Base-by-base conservation (phyloP, 495 filamentous ascomycete species). In the Amniculicola lignicola region DNA sequence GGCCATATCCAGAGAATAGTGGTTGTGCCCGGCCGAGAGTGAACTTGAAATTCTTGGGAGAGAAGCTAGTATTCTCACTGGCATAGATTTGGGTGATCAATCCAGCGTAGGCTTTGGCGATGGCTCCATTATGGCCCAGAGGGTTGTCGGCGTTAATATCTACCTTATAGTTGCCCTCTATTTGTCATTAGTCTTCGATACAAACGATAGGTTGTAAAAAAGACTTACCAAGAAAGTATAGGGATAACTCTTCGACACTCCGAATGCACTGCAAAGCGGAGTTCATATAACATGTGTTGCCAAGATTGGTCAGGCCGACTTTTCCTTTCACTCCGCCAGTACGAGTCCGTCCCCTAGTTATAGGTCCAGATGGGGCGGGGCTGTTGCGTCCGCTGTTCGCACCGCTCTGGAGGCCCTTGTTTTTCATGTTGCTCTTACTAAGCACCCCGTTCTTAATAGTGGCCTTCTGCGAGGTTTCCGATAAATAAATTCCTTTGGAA, bases 201-300 rank as follows among this genome's bases (percentile, higher is more conserved):
- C 7, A 35, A 35, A n/a, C 7, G 29, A 35, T n/a, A 7, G 29
- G 7, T 35, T n/a, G 29, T 7, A n/a, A 35, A 35, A 47, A 29
- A 15, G 53, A 27, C 79, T 70, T 67, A 80, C 82, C 69, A 16
- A 96, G 71, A 69, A 97, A 97, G 70, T 96, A 98, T 54, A 85
- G 81, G 4, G 88, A 89, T 63, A 98, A 74, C 70, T 98, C 93
- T 57, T 94, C 88, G 2, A 95, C 87, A 58, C 86, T 91, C 28
- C 90, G 82, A 33, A 98, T 77, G 67, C 93, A 97, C 67, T 98
- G 93, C 44, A 96, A 72, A 18, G 94, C 93, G 14, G 93, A 95
- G 71, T 96, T 96, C 89, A 96, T 96, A 70, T 97, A 98, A 72
- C 93, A 98, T 0, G 93, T 96, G 62, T 98, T 98, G 15, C 93